A percentile compares a stretch with the other conserved stretches of the same genome.
phyloP scores from a whole-genome alignment of 331 rosid genomes.

The Quercus lobata region DNA sequence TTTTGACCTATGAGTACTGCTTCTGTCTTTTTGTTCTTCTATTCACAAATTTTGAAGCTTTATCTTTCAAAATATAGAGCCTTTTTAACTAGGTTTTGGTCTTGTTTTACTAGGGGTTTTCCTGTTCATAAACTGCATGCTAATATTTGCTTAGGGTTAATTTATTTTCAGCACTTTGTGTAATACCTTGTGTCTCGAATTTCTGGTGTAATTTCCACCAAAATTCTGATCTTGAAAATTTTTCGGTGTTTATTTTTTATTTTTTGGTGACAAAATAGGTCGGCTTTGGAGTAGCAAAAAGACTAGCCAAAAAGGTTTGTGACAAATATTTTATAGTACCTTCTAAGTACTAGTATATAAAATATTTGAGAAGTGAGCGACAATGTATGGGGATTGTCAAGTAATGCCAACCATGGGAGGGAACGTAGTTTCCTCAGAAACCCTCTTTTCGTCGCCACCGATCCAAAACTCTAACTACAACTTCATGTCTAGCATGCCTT shows the following conservation, averaged over 20 bases:
- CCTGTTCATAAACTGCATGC: neutral
- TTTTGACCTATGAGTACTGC: neutral
- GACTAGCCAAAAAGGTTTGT: too few relatives aligned
- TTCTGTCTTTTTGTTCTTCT: too few relatives aligned
- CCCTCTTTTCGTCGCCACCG: constrained; percentile 67
- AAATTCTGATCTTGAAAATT: constrained; percentile 24
- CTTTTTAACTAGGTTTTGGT: neutral
- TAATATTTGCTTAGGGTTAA: neutral
- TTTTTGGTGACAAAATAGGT: too few relatives aligned
- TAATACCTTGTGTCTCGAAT: neutral
- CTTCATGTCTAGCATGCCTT: constrained; percentile 74
- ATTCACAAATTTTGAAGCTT: neutral
- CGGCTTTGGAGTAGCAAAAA: too few relatives aligned
- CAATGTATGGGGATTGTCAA: constrained; percentile 97
- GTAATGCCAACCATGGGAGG: constrained; percentile 85
- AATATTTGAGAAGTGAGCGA: constrained; percentile 14
- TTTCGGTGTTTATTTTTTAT: neutral
- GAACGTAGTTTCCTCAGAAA: constrained; percentile 66
- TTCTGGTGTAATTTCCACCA: neutral
- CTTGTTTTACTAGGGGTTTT: neutral
- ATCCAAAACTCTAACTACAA: constrained; percentile 85
- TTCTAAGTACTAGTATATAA: neutral
- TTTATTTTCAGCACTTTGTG: neutral
- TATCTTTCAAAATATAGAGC: neutral
- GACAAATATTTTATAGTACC: too few relatives aligned